Base-by-base conservation (phyloP, 2,329 filamentous ascomycete species). In the Pseudogymnoascus sp. region DNA sequence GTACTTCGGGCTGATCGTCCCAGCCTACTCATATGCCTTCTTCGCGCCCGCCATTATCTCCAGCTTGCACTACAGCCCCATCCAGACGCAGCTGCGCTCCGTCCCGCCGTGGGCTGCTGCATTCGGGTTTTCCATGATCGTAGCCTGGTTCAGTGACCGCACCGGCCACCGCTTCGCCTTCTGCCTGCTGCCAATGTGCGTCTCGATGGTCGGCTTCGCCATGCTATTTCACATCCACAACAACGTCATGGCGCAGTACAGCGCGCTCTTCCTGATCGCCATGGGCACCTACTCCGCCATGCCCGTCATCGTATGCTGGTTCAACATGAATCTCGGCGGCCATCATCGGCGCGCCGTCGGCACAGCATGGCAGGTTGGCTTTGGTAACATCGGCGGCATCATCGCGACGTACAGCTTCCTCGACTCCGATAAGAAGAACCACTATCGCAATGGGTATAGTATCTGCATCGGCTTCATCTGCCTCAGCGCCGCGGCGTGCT, bases 241-340 rank as follows among this genome's bases (percentile, higher is more conserved):
- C 71, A 83, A 91, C 72, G 78, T 77, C 0, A 66, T 81, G 11
- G 76, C 90, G 6, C 83, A 95, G 73, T 97, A 96, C 70, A 89
- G 80, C 0, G 90, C 89, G 0, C 81, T 97, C 0, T 96, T 96
- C 78, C 78, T 97, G 33, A 85, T 96, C 60, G 88, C 90, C 1
- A 87, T 87, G 77, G 91, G 91, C 60, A 83, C 84, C 0, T 97
- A 96, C 76, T 87, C 86, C 0, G 90, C 92, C n/a, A 93, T 96
- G 89, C 92, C 93, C 0, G 87, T 96, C 31, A 85, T 92, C 46
- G 84, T 92, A 6, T 92, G 89, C 73, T 93, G 89, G 89, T 92
- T 89, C 74, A 88, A 88, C 69, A 91, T 91, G 84, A 93, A 92
- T 69, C 78, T 91, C 1, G 85, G 85, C 2, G 89, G 89, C 0